Evolutionary conservation across 495 filamentous ascomycete genomes (phyloP), one percentile per base, ranked within the genome.

Genomic region (Tuber indicum): DNA sequence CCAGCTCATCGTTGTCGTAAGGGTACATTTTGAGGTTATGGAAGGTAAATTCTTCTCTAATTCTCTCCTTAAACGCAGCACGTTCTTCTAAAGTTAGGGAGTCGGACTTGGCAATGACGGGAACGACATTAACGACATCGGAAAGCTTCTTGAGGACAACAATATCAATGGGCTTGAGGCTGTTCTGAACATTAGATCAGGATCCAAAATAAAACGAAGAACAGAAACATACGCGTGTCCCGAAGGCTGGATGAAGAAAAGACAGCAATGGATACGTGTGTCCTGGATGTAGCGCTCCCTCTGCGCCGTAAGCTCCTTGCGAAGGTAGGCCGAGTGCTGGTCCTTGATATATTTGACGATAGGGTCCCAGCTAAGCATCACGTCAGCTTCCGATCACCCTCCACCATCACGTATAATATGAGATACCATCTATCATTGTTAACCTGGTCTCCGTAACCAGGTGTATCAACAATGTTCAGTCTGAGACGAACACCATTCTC

Each of bases 321-420:
- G 92, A 72, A 99, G 92, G 87, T 97, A 99, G 82, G 96, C 94
- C n/a, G 93, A 96, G 88, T 99, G 96, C 87, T 99, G 96, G 86
- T 99, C 96, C 89, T 99, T 99, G 89, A 99, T 99, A 87, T 99
- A 99, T 87, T 98, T 98, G 87, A 99, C 94, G 84, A 99, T 99
- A 72, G 96, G 92, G 82, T 93, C 91, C 91, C 91, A 93, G 86
- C 89, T 91, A 78, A 23, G 6, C 74, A 72, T 16, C 23, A 17
- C 46, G 46, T 80, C 3, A 80, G 78, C 32, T 44, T 69, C 17
- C 41, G 1, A 7, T 26, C 45, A 43, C n/a, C 2, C 1, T 44
- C 6, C 75, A 72, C 44, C 1, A 32, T 21, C 42, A 21, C 2
- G 39, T 76, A 41, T 4, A 8, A 66, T 32, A 32, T n/a, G 72